A percentile compares a stretch with the other conserved stretches of the same genome.
Evolutionary conservation across 768 basidiomycete species (phyloP).

Genomic region (Leucosporidium creatinivorum): DNA sequence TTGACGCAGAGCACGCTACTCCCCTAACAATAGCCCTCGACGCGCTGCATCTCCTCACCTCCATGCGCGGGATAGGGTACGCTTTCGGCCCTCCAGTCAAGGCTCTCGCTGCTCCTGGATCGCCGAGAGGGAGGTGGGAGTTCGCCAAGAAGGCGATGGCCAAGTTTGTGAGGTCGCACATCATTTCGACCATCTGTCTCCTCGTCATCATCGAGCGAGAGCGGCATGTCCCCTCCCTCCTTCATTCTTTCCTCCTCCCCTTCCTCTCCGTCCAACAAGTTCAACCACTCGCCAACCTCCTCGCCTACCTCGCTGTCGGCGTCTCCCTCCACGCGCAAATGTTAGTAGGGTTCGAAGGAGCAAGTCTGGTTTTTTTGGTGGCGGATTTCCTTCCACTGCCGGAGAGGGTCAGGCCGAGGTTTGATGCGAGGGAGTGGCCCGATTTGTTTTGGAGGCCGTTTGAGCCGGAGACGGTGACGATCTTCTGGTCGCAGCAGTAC

Average conservation of each 20-base stretch:
- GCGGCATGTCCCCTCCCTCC: not conserved
- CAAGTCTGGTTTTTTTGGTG: constrained; percentile 2
- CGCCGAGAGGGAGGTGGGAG: not conserved
- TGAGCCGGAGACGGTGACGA: not conserved
- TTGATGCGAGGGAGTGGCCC: constrained; percentile 23
- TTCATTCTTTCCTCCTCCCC: constrained; percentile 1
- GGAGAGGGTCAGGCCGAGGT: not conserved
- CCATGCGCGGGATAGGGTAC: constrained; percentile 24
- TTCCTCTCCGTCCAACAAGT: not conserved
- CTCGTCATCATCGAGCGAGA: constrained; percentile 16
- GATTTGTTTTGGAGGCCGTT: constrained; percentile 19
- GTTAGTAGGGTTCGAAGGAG: constrained; percentile 14
- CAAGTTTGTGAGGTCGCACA: not conserved
- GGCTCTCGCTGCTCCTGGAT: not conserved
- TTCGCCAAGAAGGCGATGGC: not conserved
- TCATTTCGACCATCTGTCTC: constrained; percentile 3
- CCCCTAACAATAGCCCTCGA: constrained; percentile 8
- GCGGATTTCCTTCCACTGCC: not conserved
- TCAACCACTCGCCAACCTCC: not conserved
- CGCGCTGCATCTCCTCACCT: constrained; percentile 19
- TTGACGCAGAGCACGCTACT: not conserved
- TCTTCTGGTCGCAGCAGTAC: constrained; percentile 22
- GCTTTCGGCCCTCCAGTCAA: constrained; percentile 8
- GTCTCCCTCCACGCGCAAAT: constrained; percentile 19
- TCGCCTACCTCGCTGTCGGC: constrained; percentile 12